These are phyloP conservation scores for Claviceps purpurea DNA, from an alignment of 2,329 filamentous ascomycete genomes.

Conservation along the genomic window DNA sequence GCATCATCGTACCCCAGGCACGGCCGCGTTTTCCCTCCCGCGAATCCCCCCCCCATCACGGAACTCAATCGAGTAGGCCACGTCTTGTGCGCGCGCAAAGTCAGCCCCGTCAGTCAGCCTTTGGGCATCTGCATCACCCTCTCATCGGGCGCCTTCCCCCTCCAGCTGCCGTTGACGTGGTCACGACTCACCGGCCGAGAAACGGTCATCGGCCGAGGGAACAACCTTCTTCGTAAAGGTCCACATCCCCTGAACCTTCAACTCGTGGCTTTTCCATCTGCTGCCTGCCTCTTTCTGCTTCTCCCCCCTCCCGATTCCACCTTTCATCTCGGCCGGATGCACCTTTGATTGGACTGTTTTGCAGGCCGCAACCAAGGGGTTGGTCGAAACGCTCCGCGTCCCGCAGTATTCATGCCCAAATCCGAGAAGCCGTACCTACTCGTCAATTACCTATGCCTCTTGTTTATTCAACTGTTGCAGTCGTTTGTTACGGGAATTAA, in stretches of 20 bases:
- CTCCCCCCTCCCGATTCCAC: neutral
- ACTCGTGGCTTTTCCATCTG: neutral
- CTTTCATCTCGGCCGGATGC: conserved; percentile 1
- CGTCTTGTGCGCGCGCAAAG: neutral
- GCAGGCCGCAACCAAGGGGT: neutral
- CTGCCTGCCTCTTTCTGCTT: neutral
- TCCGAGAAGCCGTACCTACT: too few species aligned
- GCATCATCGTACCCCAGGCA: conserved; percentile 1
- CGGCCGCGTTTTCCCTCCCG: neutral
- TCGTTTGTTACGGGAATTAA: too few species aligned
- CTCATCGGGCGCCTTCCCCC: neutral
- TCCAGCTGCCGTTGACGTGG: neutral
- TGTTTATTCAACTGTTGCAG: too few species aligned
- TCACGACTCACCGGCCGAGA: neutral
- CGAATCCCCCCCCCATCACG: neutral
- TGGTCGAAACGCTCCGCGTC: neutral
- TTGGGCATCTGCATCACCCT: neutral
- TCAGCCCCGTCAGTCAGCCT: conserved; percentile 3
- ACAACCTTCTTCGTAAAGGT: too few species aligned
- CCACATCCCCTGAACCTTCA: too few species aligned
- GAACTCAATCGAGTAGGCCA: neutral
- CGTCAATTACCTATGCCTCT: too few species aligned
- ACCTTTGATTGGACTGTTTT: conserved; percentile 2
- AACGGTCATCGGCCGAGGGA: too few species aligned
- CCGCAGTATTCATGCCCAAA: neutral